Base-by-base conservation (phyloP, 2,329 filamentous ascomycete genomes). In the Fusarium coicis region DNA sequence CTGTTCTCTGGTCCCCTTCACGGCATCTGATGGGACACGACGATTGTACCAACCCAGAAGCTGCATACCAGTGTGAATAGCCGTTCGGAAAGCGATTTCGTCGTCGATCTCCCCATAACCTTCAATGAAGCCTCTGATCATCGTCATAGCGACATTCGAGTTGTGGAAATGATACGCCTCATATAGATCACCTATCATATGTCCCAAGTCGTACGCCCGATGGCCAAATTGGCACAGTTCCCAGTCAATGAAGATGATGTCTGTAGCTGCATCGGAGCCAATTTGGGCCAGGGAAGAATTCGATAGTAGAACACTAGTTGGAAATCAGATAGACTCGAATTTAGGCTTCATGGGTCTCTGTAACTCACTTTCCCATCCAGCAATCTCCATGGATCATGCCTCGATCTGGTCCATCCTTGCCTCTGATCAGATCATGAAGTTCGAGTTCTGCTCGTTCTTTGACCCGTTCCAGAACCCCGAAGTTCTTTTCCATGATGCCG, bases 281-380 rank as follows among this genome's bases (percentile, higher is more conserved):
- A 34, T 34, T 34, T 34, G 32, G 32, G 32, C 12, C 32, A 34
- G 32, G 12, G 32, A 34, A 34, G 32, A 34, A 34, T 34, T 34
- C 12, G 32, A 34, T 10, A 46, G 15, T 5, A 56, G 39, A 46
- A 56, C n/a, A 21, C 39, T 56, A 7, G 3, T 2, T 15, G 2
- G 7, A 1, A n/a, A 19, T 53, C 10, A 39, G 34, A 10, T 4
- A 18, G 4, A 18, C 28, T 26, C 8, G 6, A 6, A 8, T 0
- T 11, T 2, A 9, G n/a, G 12, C 2, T 19, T 2, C 7, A 19
- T 37, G 2, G 5, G 12, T 21, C 9, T 6, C n/a, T 52, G 12
- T 34, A 18, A 28, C 54, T 57, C 7, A 47, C 40, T 57, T 47
- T 47, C 54, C 54, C 40, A 47, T 47, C 54, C 40, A 57, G 18